Conservation (phyloP, 73 alveolate species). For the Effrenium voratum region DNA sequence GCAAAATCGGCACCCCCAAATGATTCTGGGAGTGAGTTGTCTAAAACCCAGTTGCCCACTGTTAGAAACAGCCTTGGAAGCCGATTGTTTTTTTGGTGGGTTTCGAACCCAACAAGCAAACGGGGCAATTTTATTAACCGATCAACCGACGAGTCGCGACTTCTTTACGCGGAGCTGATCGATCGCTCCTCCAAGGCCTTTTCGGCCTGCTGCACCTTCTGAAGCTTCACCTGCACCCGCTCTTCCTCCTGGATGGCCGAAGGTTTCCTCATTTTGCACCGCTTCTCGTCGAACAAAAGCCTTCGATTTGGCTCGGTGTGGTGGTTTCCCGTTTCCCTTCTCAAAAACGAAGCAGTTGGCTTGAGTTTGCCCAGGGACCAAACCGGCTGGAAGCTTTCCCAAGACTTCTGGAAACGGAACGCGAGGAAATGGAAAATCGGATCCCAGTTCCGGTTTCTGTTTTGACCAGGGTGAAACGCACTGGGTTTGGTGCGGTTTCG, state of each 20-base stretch:
- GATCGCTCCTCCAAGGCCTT: slow-evolving; percentile 29
- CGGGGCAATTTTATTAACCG: not conserved
- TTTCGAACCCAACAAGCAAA: not conserved
- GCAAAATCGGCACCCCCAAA: not conserved
- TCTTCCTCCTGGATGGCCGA: slow-evolving; percentile 31
- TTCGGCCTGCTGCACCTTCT: slow-evolving; percentile 28
- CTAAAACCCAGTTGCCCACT: not conserved
- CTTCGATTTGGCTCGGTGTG: not conserved
- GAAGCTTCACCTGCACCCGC: slow-evolving; percentile 34
- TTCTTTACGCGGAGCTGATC: not conserved
- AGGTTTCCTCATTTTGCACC: too few relatives aligned
- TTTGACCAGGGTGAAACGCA: too few relatives aligned
- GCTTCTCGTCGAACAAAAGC: not conserved
- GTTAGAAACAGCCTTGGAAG: not conserved
- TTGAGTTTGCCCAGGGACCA: not conserved
- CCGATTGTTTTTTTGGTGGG: not conserved
- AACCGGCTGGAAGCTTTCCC: not conserved
- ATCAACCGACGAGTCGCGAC: not conserved
- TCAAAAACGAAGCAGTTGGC: not conserved
- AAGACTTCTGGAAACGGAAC: not conserved
- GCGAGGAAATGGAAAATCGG: too few relatives aligned
- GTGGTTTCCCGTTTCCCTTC: not conserved
- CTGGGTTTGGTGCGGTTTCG: too few relatives aligned
- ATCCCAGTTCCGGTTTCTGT: too few relatives aligned
- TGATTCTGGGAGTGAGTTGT: not conserved